Conservation (phyloP, 768 basidiomycete species). For the Chalciporus pseudorubinellus region DNA sequence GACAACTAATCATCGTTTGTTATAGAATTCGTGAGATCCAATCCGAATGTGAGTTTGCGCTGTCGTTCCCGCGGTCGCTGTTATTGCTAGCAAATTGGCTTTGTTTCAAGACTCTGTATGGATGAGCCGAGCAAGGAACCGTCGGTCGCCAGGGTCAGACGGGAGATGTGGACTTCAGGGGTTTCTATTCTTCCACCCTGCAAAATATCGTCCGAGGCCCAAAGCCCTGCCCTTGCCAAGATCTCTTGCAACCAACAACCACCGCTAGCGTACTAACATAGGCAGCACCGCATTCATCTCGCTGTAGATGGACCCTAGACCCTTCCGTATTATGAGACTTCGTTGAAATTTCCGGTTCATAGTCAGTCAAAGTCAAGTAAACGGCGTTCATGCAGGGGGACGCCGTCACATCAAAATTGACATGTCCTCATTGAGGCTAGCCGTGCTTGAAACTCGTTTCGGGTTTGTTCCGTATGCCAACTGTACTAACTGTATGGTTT, state of each 20-base stretch:
- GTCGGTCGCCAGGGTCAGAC: neutral
- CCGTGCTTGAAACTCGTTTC: neutral
- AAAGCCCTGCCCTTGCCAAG: neutral
- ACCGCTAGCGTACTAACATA: neutral
- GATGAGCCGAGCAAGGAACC: neutral
- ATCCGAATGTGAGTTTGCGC: neutral
- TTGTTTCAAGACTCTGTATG: neutral
- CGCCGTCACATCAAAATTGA: neutral
- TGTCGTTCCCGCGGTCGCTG: conserved; percentile 10
- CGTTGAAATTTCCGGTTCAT: conserved; percentile 17
- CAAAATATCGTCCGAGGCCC: neutral
- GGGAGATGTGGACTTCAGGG: neutral
- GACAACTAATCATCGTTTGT: conserved; percentile 31
- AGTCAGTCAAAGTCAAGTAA: conserved; percentile 4
- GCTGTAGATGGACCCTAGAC: conserved; percentile 3
- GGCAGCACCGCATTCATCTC: neutral
- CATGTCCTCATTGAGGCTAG: conserved; percentile 1
- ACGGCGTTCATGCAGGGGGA: conserved; percentile 19
- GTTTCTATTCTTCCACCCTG: neutral
- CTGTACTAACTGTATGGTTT: neutral
- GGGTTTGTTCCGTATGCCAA: neutral
- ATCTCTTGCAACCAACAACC: neutral
- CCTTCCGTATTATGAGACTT: conserved; percentile 1
- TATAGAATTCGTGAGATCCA: neutral
- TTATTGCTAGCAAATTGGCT: neutral